Evolutionary conservation across 352 stramenopile genomes (phyloP).

Genomic region (Globisporangium cederbergense): DNA sequence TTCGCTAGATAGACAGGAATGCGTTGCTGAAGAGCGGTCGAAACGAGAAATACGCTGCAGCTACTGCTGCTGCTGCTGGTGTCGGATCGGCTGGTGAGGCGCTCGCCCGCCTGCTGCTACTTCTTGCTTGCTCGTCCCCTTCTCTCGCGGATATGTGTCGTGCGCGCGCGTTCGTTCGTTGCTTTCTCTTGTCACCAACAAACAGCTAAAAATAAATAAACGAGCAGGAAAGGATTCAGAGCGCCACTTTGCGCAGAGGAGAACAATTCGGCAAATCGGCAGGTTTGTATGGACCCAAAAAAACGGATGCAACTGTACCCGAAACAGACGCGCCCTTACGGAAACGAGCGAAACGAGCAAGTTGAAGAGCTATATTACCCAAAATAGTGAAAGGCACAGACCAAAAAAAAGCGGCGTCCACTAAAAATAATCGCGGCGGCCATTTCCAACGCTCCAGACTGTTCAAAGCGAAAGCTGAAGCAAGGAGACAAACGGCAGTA

Average conservation of each 20-base stretch:
- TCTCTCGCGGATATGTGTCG: neutral
- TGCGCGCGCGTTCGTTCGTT: neutral
- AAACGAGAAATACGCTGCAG: conserved; percentile 3
- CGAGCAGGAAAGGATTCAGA: conserved; percentile 13
- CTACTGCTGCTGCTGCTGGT: too few species aligned
- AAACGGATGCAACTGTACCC: neutral
- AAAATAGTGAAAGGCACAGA: neutral
- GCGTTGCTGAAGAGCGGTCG: too few species aligned
- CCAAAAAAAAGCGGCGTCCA: conserved; percentile 2
- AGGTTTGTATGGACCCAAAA: neutral
- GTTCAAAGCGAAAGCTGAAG: neutral
- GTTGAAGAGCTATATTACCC: neutral
- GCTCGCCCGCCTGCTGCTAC: too few species aligned
- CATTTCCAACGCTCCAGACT: neutral
- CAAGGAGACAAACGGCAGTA: neutral
- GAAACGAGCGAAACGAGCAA: neutral
- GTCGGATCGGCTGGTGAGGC: neutral
- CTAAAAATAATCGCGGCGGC: conserved; percentile 1
- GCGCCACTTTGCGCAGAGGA: neutral
- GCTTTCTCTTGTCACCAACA: neutral
- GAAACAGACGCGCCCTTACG: neutral
- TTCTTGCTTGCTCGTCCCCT: neutral
- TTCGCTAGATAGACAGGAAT: neutral
- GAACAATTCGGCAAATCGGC: neutral
- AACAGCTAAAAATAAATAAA: conserved; percentile 9